Conservation (phyloP, 2,329 filamentous ascomycete genomes). For the Gliomastix tumulicola region DNA sequence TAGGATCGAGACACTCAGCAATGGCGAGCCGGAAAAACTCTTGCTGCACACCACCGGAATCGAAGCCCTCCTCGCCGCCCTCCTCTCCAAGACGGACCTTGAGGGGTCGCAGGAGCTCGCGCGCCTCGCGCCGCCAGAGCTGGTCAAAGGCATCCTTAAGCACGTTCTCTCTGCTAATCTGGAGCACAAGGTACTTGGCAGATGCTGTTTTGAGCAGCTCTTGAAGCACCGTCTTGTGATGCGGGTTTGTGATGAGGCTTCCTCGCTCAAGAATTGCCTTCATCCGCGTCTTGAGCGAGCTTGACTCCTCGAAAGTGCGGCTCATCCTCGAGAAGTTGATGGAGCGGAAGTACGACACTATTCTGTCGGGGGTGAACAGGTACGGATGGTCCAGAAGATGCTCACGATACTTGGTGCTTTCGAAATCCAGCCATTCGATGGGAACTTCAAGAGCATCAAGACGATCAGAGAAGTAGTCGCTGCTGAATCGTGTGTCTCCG, state of each 20-base stretch:
- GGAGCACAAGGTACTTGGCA: conserved; percentile 63
- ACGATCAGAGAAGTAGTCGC: conserved; percentile 68
- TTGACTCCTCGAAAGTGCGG: conserved; percentile 65
- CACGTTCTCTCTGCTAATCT: conserved; percentile 60
- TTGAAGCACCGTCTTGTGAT: conserved; percentile 55
- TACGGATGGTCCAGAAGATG: conserved; percentile 79
- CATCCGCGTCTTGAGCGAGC: conserved; percentile 48
- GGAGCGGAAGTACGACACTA: conserved; percentile 80
- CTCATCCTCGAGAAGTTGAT: conserved; percentile 88
- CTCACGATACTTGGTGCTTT: conserved; percentile 52
- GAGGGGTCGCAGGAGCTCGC: conserved; percentile 76
- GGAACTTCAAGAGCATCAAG: conserved; percentile 72
- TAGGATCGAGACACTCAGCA: conserved; percentile 69
- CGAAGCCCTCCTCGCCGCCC: conserved; percentile 78
- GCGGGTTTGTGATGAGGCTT: conserved; percentile 46
- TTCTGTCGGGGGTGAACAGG: conserved; percentile 64
- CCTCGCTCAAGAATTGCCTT: conserved; percentile 46
- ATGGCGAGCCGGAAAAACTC: conserved; percentile 90
- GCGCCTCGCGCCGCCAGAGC: conserved; percentile 77
- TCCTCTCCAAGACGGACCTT: conserved; percentile 84
- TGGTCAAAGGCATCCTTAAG: conserved; percentile 76
- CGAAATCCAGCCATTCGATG: conserved; percentile 59
- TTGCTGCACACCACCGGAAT: conserved; percentile 92
- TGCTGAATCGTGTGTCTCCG: conserved; percentile 62
- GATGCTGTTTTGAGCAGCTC: conserved; percentile 60